Evolutionary conservation across 1,284 basidiomycete species (phyloP), one percentile per base, ranked within the genome.

Genomic region (Anthracocystis panici-leucophaei): DNA sequence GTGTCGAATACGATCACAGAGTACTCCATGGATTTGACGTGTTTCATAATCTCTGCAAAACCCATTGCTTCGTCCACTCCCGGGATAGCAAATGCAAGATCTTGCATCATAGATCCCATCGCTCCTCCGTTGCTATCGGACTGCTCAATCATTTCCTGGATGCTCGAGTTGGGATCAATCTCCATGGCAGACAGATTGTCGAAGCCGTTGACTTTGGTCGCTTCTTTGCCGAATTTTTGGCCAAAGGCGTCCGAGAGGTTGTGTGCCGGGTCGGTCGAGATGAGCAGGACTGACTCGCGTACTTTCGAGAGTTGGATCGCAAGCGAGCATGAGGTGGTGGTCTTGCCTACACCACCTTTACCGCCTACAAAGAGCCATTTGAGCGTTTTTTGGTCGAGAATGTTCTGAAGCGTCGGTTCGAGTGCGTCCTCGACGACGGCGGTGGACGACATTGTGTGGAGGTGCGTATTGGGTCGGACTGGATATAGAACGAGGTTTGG

Each of bases 1-100:
- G 96, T 99, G 86, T 99, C 96, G 83, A 99, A 99, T 29, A 99
- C 95, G 83, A 99, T 98, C 63, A 97, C 94, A 23, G 94, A 95
- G 88, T 97, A 99, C 87, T 98, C 91, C 96, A 99, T 98, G n/a
- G 94, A 97, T 87, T 99, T 98, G 87, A 99, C 97, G 86, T 98
- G 95, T 90, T 99, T 99, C 97, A 99, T 99, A 86, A 99, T 97
- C 87, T 99, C 96, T 0, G 96, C 97, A 81, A 99, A 99, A 66
- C 95, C 96, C 96, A 99, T 99, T 3, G 96, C 96, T 87, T 99
- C 96, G 84, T 99, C 96, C 1, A 99, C 96, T 87, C 96, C 96
- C 0, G 96, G 96, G 69, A 99, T 99, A 1, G 97, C 95, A 83
- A 99, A 99, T 0, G 96, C 97, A 42, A 99, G 89, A 87, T 99